phyloP scores from a whole-genome alignment of 805 yeast species.

The Schizosaccharomyces cryophilus region DNA sequence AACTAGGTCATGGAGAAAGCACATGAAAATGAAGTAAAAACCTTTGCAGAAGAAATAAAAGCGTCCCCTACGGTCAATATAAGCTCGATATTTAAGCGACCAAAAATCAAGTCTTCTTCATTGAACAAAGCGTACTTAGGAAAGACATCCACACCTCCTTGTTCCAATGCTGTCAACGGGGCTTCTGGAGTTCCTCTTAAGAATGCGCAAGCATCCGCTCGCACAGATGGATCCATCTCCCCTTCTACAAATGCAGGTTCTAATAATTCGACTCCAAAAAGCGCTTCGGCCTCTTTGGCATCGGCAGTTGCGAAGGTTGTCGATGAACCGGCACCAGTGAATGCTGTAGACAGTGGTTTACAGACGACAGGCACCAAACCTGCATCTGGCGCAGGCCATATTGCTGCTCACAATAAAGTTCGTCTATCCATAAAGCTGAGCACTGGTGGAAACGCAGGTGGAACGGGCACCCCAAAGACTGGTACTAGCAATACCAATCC shows the following conservation, averaged over 20 bases:
- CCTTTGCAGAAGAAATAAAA: background rate
- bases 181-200: too few relatives aligned
- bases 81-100: background rate
- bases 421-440: background rate
- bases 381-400: too few relatives aligned
- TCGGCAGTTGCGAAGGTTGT: too few relatives aligned
- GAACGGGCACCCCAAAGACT: background rate
- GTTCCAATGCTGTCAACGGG: too few relatives aligned
- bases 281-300: too few relatives aligned
- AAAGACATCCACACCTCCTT: background rate
- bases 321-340: too few relatives aligned
- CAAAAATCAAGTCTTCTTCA: background rate
- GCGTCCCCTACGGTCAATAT: background rate
- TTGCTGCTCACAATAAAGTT: background rate
- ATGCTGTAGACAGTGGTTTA: too few relatives aligned
- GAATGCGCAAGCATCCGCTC: too few relatives aligned
- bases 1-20: background rate
- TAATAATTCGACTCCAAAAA: too few relatives aligned
- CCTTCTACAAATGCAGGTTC: too few relatives aligned
- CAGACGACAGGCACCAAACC: too few relatives aligned
- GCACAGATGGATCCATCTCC: too few relatives aligned
- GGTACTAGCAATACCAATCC: background rate
- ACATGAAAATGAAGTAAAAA: background rate
- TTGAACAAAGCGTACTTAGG: background rate
- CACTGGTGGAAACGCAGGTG: background rate